Conservation (phyloP, 139 green algal genomes). For the Chlorella sp. region DNA sequence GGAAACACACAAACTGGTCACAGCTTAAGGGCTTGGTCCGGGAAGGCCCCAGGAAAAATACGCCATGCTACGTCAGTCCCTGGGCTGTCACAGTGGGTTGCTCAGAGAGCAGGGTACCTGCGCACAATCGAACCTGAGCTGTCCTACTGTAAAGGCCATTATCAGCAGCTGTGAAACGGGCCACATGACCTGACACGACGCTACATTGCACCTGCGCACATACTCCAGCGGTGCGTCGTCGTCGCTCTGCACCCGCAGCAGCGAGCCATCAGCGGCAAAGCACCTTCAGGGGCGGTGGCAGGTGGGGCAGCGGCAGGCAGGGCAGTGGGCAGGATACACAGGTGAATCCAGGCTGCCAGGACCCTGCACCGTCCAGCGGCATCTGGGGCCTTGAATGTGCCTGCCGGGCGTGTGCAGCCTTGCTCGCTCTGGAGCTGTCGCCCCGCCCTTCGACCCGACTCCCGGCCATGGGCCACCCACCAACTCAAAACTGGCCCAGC, state of each 20-base stretch:
- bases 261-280: not conserved
- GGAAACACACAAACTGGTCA: not conserved
- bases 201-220: not conserved
- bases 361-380: too few relatives aligned
- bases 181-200: too few relatives aligned
- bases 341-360: too few relatives aligned
- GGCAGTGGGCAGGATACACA: too few relatives aligned
- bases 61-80: not conserved
- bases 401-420: too few relatives aligned
- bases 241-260: not conserved
- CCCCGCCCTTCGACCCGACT: too few relatives aligned
- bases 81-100: not conserved
- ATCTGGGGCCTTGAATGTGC: too few relatives aligned
- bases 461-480: too few relatives aligned
- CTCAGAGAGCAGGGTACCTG: not conserved
- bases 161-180: too few relatives aligned
- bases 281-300: not conserved
- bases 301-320: too few relatives aligned
- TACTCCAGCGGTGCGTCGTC: not conserved
- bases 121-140: not conserved
- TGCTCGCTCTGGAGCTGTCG: too few relatives aligned
- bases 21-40: not conserved
- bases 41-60: not conserved
- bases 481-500: too few relatives aligned
- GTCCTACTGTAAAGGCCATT: not conserved